A percentile compares a stretch with the other conserved stretches of the same genome.
phyloP scores from a whole-genome alignment of 371 early-diverging fungal genomes.

The Amoeboradix gromovi region DNA sequence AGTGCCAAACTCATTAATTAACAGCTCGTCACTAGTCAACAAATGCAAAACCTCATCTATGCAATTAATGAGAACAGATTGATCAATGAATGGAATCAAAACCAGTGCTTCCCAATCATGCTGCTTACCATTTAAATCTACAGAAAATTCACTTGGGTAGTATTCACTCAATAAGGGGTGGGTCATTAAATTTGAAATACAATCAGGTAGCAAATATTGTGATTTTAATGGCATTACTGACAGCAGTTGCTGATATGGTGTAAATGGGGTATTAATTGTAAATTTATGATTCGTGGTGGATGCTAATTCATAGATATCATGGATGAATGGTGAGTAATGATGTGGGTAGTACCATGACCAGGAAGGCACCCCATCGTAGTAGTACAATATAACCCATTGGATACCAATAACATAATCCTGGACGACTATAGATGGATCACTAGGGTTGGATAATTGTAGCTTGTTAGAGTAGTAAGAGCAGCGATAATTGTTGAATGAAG shows the following conservation, averaged over 20 bases:
- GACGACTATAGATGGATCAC: no score
- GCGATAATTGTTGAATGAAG: no score
- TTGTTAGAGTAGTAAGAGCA: no score
- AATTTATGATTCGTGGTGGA: conserved; percentile 23
- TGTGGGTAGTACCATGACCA: conserved; percentile 98
- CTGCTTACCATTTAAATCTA: conserved; percentile 92
- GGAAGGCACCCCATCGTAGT: conserved; percentile 71
- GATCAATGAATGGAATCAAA: conserved; percentile 77
- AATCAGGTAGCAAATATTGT: conserved; percentile 22
- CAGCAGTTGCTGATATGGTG: conserved; percentile 92
- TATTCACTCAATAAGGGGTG: conserved; percentile 61
- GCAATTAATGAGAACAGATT: no score
- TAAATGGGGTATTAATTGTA: conserved; percentile 50
- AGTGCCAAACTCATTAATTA: no score
- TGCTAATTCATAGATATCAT: conserved; percentile 40
- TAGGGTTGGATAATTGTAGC: no score
- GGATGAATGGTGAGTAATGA: conserved; percentile 89
- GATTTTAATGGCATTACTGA: conserved; percentile 74
- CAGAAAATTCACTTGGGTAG: conserved; percentile 67
- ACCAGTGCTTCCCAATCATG: conserved; percentile 86
- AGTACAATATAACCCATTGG: conserved; percentile 91
- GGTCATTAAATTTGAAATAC: conserved; percentile 53
- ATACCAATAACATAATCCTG: conserved; percentile 81
- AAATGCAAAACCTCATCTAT: no score
- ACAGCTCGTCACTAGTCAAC: no score